phyloP scores from a whole-genome alignment of 352 stramenopile species.

The Saprolegnia parasitica region DNA sequence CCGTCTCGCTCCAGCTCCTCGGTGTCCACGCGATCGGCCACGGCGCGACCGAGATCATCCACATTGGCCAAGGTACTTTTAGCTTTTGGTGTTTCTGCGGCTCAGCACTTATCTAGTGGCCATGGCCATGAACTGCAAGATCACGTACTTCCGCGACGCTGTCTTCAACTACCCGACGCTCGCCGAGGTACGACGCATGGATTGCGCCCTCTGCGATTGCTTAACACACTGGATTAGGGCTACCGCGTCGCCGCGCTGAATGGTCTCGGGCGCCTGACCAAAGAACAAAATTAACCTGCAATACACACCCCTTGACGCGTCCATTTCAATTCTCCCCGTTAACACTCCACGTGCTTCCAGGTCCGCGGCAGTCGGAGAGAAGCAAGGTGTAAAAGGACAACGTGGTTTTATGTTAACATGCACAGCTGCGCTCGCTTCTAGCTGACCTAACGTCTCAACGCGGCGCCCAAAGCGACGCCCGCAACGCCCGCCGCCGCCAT shows the following conservation, averaged over 20 bases:
- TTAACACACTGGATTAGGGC: slow-evolving; percentile 26
- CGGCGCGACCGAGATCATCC: slow-evolving; percentile 85
- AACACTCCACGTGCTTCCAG: too few species aligned
- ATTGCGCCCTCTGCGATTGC: not conserved
- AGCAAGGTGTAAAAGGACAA: not conserved
- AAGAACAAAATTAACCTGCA: slow-evolving; percentile 1
- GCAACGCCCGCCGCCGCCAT: slow-evolving; percentile 12
- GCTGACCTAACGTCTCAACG: slow-evolving; percentile 9
- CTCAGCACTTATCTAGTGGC: slow-evolving; percentile 38
- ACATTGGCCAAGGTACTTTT: slow-evolving; percentile 62
- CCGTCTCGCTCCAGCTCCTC: slow-evolving; percentile 61
- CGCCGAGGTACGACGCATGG: slow-evolving; percentile 45
- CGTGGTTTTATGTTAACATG: not conserved
- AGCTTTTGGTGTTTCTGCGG: not conserved
- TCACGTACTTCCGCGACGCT: slow-evolving; percentile 88
- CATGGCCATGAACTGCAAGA: slow-evolving; percentile 74
- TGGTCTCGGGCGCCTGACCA: slow-evolving; percentile 38
- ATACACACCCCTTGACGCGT: not conserved
- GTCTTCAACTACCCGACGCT: slow-evolving; percentile 92
- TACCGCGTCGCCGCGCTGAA: slow-evolving; percentile 79
- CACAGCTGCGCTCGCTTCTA: too few species aligned
- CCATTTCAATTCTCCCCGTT: not conserved
- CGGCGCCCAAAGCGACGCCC: not conserved
- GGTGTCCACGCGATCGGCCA: slow-evolving; percentile 82
- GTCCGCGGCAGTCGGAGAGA: too few species aligned